These are phyloP conservation scores for Cicer chorassanicum DNA, from an alignment of 306 rosid species.

Conservation along the genomic window DNA sequence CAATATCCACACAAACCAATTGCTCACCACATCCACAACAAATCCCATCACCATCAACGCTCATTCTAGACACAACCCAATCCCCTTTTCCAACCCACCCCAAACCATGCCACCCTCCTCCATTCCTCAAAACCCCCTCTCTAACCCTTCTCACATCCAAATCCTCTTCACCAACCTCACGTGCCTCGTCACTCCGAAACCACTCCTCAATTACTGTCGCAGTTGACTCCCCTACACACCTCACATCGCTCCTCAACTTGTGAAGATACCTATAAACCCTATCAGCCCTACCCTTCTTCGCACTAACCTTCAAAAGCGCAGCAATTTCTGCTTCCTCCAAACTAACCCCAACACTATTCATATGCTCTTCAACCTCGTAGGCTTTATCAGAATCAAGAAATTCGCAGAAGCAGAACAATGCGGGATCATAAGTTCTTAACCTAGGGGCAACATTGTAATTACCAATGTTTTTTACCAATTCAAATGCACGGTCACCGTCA, in stretches of 20 bases:
- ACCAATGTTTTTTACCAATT: constrained; percentile 58
- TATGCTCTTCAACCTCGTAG: constrained; percentile 73
- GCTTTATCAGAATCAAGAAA: constrained; percentile 71
- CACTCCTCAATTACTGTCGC: constrained; percentile 68
- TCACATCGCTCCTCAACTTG: constrained; percentile 66
- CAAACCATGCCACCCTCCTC: constrained; percentile 95
- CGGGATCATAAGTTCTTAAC: constrained; percentile 75
- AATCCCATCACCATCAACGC: constrained; percentile 52
- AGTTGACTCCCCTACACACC: constrained; percentile 64
- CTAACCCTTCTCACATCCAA: constrained; percentile 50
- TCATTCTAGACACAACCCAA: constrained; percentile 62
- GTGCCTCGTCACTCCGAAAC: constrained; percentile 63
- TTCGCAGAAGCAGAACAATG: constrained; percentile 71
- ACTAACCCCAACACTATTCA: constrained; percentile 54
- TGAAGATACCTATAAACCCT: constrained; percentile 81
- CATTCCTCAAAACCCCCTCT: constrained; percentile 62
- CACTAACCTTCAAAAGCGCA: constrained; percentile 71
- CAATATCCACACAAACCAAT: constrained; percentile 78
- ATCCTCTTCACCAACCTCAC: constrained; percentile 54
- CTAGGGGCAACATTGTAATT: constrained; percentile 57
- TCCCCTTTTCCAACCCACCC: constrained; percentile 91
- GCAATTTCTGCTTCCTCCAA: constrained; percentile 75
- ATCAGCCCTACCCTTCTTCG: constrained; percentile 55
- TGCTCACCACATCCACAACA: constrained; percentile 67
- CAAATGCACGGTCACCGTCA: constrained; percentile 67